Percentiles rank a stretch among this genome's conserved stretches.
Evolutionary conservation across 768 basidiomycete genomes (phyloP).

Genomic region (Cytidiella melzeri): DNA sequence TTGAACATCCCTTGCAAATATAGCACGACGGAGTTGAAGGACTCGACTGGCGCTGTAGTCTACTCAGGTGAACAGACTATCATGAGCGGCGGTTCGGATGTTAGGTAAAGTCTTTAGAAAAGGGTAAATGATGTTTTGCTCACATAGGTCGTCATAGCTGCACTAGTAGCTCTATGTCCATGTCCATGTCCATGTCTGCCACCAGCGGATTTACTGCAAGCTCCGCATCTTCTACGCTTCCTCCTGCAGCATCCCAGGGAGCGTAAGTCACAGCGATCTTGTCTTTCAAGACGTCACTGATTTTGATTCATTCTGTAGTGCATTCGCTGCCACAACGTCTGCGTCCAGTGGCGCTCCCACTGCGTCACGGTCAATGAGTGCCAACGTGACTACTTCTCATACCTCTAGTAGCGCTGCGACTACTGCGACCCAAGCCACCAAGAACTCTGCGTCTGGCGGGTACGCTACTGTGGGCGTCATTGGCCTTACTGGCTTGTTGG

Average conservation of each 20-base stretch:
- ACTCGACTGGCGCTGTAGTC: slow-evolving; percentile 44
- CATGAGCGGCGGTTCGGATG: slow-evolving; percentile 27
- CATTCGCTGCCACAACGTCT: neutral
- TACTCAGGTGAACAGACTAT: slow-evolving; percentile 50
- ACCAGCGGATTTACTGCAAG: slow-evolving; percentile 1
- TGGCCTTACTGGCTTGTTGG: slow-evolving; percentile 44
- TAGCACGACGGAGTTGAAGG: slow-evolving; percentile 55
- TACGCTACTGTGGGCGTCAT: slow-evolving; percentile 26
- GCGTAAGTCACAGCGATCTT: neutral
- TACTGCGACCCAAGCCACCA: slow-evolving; percentile 16
- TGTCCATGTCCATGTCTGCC: slow-evolving; percentile 9
- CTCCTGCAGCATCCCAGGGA: neutral
- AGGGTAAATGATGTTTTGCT: neutral
- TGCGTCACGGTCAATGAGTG: neutral
- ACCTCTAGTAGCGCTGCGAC: neutral
- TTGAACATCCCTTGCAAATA: neutral
- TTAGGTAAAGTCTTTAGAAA: neutral
- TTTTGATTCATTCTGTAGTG: neutral
- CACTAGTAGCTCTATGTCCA: slow-evolving; percentile 18
- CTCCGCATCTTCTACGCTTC: neutral
- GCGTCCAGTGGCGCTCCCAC: neutral
- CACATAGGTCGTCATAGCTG: slow-evolving; percentile 15
- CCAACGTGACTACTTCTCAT: neutral
- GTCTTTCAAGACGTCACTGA: no score
- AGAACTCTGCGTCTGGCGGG: slow-evolving; percentile 28